Base-by-base conservation (phyloP, 164 flowering plant species). In the Magnolia kwangsiensis region DNA sequence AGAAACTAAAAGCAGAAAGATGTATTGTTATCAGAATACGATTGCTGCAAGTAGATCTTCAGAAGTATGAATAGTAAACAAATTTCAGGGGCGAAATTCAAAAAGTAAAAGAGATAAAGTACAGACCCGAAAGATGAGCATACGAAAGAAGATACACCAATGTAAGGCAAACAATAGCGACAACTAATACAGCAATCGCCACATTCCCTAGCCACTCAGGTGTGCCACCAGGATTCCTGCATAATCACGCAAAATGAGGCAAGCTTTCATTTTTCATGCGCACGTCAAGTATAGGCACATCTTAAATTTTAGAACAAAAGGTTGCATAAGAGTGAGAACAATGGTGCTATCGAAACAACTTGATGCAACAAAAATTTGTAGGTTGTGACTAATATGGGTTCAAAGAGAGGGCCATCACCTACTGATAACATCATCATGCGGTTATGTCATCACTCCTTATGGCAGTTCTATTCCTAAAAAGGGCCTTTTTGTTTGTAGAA, bases 131-230 rank as follows among this genome's bases (percentile, higher is more conserved):
- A 72, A 89, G 90, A 84, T 96, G 97, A 76, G 91, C 78, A 82
- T 91, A 96, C 19, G 98, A 90, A 50, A 96, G 89, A 68, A 94
- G 91, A 86, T 94, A 92, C 72, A 90, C 97, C 80, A 89, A 69
- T 11, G 90, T 88, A 76, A 96, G 88, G 83, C 93, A 94, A 70
- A 90, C 78, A 71, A 90, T 74, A 69, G 78, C 80, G 6, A 95
- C 87, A 77, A 94, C 78, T 77, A 77, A 80, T 71, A 80, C 67
- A 2, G 98, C 89, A 69, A 92, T 50, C 61, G 90, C 73, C 2
- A 90, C 81, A 78, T 81, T 94, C 67, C 87, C 96, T 71, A 91
- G 75, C 95, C 97, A 94, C 74, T 94, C 95, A 27, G 98, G 99
- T 75, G 83, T 84, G 77, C 86, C 69, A 50, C 99, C 99, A 64